These are phyloP conservation scores for Elongisporangium undulatum DNA, from an alignment of 352 stramenopile genomes.

Conservation along the genomic window DNA sequence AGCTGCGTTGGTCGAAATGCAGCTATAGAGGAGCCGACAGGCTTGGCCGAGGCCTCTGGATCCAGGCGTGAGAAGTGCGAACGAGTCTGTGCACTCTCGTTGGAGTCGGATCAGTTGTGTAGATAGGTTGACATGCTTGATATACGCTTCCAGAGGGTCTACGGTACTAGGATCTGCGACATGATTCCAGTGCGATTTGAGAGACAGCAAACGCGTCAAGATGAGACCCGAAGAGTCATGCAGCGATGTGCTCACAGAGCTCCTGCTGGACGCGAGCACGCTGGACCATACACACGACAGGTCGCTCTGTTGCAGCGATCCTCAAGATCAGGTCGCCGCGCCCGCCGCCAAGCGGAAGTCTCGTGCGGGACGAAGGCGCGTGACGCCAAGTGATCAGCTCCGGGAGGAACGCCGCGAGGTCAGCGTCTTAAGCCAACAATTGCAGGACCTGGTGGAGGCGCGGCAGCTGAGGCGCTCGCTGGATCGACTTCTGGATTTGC, in stretches of 20 bases:
- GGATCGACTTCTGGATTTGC: not conserved
- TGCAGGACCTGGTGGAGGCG: not conserved
- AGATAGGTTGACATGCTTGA: no score
- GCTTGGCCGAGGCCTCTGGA: no score
- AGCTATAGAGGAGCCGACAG: no score
- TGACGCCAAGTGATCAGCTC: not conserved
- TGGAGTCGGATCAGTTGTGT: no score
- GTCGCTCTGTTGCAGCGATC: not conserved
- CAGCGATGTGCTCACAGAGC: not conserved
- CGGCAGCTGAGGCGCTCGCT: not conserved
- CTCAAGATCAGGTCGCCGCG: not conserved
- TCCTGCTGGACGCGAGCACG: not conserved
- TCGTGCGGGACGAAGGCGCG: not conserved
- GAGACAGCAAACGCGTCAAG: not conserved
- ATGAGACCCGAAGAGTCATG: not conserved
- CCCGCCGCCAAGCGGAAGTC: not conserved
- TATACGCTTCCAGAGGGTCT: not conserved
- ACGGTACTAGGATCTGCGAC: not conserved
- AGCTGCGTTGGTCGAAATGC: no score
- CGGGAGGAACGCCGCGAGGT: not conserved
- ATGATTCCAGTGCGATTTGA: not conserved
- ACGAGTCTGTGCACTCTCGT: no score
- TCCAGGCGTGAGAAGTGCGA: no score
- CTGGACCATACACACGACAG: not conserved
- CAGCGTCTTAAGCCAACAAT: not conserved